Percentiles rank a stretch among this genome's conserved stretches.
These are phyloP conservation scores for Microcos paniculata DNA, from an alignment of 345 rosid genomes.

Conservation along the genomic window DNA sequence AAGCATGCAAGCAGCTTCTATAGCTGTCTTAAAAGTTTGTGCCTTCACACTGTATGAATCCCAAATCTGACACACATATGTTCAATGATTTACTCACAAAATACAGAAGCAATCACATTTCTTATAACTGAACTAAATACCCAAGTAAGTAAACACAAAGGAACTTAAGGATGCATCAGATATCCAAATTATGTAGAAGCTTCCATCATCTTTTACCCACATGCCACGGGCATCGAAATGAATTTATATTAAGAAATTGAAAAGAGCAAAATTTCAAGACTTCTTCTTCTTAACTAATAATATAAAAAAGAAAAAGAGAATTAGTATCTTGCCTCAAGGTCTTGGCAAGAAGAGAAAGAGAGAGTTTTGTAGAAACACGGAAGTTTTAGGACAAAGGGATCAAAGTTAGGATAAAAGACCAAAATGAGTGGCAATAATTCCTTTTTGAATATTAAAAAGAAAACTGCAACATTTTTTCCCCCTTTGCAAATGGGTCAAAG, in stretches of 20 bases:
- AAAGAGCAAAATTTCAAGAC: neutral
- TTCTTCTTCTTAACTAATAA: neutral
- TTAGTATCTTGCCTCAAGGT: neutral
- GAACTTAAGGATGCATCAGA: neutral
- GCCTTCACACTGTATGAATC: slow-evolving; percentile 95
- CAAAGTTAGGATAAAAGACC: neutral
- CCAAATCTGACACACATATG: slow-evolving; percentile 61
- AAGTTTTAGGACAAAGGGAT: neutral
- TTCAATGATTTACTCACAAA: neutral
- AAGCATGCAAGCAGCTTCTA: slow-evolving; percentile 95
- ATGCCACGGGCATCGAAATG: neutral
- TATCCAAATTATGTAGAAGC: neutral
- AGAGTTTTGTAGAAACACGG: neutral
- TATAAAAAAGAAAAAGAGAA: neutral
- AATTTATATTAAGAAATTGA: neutral
- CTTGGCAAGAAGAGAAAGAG: neutral
- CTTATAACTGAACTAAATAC: neutral
- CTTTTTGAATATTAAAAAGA: neutral
- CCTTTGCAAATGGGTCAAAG: neutral
- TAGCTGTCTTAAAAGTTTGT: slow-evolving; percentile 92
- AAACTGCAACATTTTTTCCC: neutral
- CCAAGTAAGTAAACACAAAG: neutral
- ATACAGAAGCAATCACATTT: neutral
- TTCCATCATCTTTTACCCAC: neutral
- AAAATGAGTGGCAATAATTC: neutral